These are phyloP conservation scores for Myriosclerotinia duriaeana DNA, from an alignment of 2,329 filamentous ascomycete species.

Conservation along the genomic window DNA sequence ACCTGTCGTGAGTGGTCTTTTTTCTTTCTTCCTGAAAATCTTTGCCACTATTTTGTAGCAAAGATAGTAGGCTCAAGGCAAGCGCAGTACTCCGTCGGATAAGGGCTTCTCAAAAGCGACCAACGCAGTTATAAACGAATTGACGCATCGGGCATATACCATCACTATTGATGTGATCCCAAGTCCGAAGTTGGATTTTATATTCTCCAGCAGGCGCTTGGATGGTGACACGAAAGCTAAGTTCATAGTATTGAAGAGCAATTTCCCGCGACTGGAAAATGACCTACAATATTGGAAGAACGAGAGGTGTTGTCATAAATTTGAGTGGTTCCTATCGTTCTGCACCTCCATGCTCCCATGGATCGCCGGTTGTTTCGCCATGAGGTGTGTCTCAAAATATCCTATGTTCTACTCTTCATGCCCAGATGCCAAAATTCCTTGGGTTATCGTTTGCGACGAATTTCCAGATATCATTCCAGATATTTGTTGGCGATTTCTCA, in stretches of 20 bases:
- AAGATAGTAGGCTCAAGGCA: background rate
- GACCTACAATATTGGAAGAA: background rate
- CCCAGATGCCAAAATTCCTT: conserved; percentile 6
- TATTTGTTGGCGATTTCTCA: background rate
- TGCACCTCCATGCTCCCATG: background rate
- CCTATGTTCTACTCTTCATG: background rate
- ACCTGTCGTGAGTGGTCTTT: background rate
- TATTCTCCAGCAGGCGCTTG: background rate
- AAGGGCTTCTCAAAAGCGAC: background rate
- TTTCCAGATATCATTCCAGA: background rate
- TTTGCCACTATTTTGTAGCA: background rate
- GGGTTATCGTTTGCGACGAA: background rate
- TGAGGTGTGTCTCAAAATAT: too few relatives aligned
- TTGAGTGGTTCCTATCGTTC: background rate
- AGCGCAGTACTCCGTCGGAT: background rate
- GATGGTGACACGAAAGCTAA: background rate
- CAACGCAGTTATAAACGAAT: background rate
- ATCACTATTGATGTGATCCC: background rate
- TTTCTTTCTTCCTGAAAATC: background rate
- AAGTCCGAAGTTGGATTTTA: background rate
- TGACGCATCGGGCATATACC: background rate
- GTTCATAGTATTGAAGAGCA: background rate
- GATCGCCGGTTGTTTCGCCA: too few relatives aligned
- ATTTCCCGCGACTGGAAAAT: background rate
- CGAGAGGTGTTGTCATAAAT: background rate